phyloP scores from a whole-genome alignment of 73 alveolate species.

The Stentor coeruleus region DNA sequence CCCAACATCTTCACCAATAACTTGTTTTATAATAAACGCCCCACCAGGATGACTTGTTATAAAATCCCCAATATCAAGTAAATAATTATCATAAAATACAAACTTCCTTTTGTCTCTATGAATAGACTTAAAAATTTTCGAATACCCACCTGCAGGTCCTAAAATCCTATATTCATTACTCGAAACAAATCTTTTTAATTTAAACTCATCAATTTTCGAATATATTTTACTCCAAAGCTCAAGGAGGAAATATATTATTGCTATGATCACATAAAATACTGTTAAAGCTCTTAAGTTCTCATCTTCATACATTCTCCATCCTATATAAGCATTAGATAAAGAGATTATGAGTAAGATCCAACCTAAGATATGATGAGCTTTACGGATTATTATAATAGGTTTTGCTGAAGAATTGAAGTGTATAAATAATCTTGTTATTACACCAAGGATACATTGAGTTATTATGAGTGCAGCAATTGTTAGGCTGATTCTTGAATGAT shows the following conservation, averaged over 20 bases:
- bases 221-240: no score
- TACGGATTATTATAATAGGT: neutral
- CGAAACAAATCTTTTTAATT: no score
- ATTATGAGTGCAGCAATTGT: neutral
- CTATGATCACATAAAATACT: no score
- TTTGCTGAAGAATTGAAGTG: neutral
- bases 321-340: neutral
- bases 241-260: no score
- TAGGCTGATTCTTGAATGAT: neutral
- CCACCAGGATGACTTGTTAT: slow-evolving; percentile 26
- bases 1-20: slow-evolving; percentile 14
- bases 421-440: neutral
- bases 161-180: no score
- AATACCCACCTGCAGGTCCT: no score
- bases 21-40: neutral
- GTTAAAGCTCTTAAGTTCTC: neutral
- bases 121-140: no score
- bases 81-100: neutral
- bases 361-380: neutral
- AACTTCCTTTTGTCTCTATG: no score
- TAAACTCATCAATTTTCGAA: no score
- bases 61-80: neutral
- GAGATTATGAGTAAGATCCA: neutral
- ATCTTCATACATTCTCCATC: neutral
- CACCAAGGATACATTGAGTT: neutral